Conservation (phyloP, 768 basidiomycete species). For the Paxillus ammoniavirescens region DNA sequence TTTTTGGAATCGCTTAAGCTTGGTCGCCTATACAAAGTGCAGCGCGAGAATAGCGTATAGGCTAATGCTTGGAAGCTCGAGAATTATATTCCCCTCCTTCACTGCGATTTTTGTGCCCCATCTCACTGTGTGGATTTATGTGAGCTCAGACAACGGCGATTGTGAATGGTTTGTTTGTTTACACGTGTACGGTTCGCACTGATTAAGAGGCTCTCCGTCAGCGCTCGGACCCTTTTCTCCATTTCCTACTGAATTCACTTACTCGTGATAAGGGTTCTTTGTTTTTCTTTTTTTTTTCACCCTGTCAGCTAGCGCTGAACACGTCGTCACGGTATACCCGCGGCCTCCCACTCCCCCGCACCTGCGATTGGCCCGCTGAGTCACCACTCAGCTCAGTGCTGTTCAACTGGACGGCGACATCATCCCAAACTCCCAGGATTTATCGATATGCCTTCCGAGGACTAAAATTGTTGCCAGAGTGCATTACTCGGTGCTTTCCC, state of each 20-base stretch:
- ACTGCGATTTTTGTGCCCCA: neutral
- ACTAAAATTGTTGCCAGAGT: no score
- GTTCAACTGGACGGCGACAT: no score
- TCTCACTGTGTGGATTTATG: slow-evolving; percentile 13
- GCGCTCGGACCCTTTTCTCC: neutral
- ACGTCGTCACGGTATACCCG: slow-evolving; percentile 3
- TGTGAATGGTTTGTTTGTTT: slow-evolving; percentile 5
- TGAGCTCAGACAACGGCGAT: slow-evolving; percentile 9
- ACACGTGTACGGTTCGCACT: neutral
- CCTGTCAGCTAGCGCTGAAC: neutral
- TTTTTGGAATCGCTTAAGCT: no score
- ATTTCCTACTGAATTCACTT: slow-evolving; percentile 1
- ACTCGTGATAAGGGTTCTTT: slow-evolving; percentile 5
- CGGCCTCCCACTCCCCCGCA: no score
- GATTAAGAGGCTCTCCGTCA: neutral
- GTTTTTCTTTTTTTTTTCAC: neutral
- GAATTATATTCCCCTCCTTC: neutral
- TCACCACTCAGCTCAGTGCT: no score
- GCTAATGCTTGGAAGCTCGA: neutral
- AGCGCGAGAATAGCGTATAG: no score
- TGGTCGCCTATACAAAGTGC: no score
- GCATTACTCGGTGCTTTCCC: no score
- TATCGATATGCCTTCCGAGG: no score
- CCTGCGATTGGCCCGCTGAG: no score
- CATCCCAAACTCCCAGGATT: no score